Percentiles rank a stretch among this genome's conserved stretches.
phyloP scores from a whole-genome alignment of 257 asterid genomes.

The Salvia rosmarinus region DNA sequence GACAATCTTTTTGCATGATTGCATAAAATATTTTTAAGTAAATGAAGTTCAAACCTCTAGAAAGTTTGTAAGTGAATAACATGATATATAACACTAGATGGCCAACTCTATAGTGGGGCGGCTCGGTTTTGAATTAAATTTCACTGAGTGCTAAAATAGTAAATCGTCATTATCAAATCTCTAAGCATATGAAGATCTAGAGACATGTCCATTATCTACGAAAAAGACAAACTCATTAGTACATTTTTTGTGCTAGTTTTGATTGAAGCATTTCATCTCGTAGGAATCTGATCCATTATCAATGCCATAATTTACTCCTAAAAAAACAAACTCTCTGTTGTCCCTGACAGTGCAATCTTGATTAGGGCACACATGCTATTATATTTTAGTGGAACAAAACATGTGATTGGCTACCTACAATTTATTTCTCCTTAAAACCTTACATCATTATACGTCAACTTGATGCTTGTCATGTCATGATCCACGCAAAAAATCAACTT shows the following conservation, averaged over 20 bases:
- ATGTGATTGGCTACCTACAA: conserved; percentile 43
- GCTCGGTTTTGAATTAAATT: conserved; percentile 24
- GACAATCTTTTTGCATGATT: not conserved
- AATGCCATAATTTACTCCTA: conserved; percentile 46
- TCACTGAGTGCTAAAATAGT: conserved; percentile 12
- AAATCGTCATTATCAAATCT: conserved; percentile 28
- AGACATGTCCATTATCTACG: not conserved
- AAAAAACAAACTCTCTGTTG: conserved; percentile 11
- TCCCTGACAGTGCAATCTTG: conserved; percentile 28
- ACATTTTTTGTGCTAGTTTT: conserved; percentile 10
- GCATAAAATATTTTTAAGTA: not conserved
- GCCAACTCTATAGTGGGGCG: conserved; percentile 38
- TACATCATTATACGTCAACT: conserved; percentile 17
- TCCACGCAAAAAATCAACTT: not conserved
- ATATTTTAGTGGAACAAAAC: conserved; percentile 43
- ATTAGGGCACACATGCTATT: conserved; percentile 37
- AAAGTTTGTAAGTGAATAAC: not conserved
- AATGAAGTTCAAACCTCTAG: not conserved
- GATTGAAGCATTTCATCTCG: conserved; percentile 18
- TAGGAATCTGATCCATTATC: conserved; percentile 45
- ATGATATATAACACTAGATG: conserved; percentile 13
- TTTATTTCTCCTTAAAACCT: conserved; percentile 19
- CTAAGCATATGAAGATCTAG: conserved; percentile 14
- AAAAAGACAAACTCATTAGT: conserved; percentile 9
- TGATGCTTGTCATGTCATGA: conserved; percentile 6